Percentiles rank a stretch among this genome's conserved stretches.
phyloP scores from a whole-genome alignment of 23 red algal species.

The Gracilaria gracilis region DNA sequence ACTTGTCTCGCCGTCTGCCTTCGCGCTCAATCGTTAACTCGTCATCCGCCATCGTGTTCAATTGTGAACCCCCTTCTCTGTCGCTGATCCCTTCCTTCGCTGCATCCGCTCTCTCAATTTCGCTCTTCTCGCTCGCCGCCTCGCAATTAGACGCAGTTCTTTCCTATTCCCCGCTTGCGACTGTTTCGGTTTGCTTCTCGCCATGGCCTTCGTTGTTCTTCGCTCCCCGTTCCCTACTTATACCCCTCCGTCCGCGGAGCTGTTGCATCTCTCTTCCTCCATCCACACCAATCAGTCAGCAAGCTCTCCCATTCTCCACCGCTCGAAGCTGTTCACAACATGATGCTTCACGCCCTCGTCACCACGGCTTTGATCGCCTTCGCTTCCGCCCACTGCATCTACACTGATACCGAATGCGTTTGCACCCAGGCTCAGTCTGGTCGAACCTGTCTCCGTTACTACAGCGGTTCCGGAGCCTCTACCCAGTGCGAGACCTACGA shows the following conservation, averaged over 20 bases:
- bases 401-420: conserved; percentile 40
- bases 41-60: too few relatives aligned
- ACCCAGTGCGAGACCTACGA: conserved; percentile 40
- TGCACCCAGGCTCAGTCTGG: conserved; percentile 2
- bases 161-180: neutral
- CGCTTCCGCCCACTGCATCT: conserved; percentile 41
- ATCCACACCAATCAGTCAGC: neutral
- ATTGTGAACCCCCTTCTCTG: too few relatives aligned
- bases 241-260: neutral
- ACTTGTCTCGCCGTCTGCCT: too few relatives aligned
- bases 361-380: neutral
- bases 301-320: neutral
- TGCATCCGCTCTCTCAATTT: too few relatives aligned
- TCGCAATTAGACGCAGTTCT: too few relatives aligned
- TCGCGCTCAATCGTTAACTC: too few relatives aligned
- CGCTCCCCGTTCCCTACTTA: neutral
- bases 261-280: neutral
- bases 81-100: too few relatives aligned
- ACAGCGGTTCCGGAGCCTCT: conserved; percentile 24
- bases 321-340: neutral
- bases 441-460: conserved; percentile 32
- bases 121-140: too few relatives aligned
- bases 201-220: neutral
- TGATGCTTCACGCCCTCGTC: conserved; percentile 15
- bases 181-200: neutral